Base-by-base conservation (phyloP, 106 monocot species). In the Gastrodia elata region DNA sequence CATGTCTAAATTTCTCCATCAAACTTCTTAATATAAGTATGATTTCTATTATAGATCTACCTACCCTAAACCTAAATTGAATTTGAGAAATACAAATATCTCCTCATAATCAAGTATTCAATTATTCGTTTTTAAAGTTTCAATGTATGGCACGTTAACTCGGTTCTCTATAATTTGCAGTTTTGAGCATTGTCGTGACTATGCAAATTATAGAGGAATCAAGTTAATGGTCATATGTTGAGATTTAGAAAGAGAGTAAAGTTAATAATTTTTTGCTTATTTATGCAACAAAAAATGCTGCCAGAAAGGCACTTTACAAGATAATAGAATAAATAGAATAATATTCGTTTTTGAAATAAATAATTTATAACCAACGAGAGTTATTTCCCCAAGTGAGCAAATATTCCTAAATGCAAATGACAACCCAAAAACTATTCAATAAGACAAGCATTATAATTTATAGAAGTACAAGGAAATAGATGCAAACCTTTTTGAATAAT, bases 401-500 rank as follows among this genome's bases (percentile, higher is more conserved):
- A 2, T 32, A 58, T 34, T 49, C n/a, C n/a, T n/a, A n/a, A 75
- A 64, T 11, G 39, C 25, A 34, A 64, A 75, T 8, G 4, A 18
- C 37, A 64, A 30, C 71, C 4, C 28, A 44, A 1, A 69, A 69
- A 39, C 25, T 69, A n/a, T 41, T 43, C 71, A 43, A 11, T 69
- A 39, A 71, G 27, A 71, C 8, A 42, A 41, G 25, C 41, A 27
- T 15, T 67, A 67, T 67, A 20, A 67, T n/a, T 67, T 16, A 6
- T 56, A 70, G 28, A 52, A n/a, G 39, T 58, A 10, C 16, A 57
- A 26, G 68, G 10, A 11, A 57, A 15, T 43, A 48, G 28, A 67
- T 61, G 40, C 20, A 26, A 73, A 96, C 96, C 96, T 92, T 89
- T 67, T 89, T 92, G 81, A 92, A 96, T 13, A 90, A 36, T 8